These are phyloP conservation scores for Terana coerulea DNA, from an alignment of 768 basidiomycete genomes.

Conservation along the genomic window DNA sequence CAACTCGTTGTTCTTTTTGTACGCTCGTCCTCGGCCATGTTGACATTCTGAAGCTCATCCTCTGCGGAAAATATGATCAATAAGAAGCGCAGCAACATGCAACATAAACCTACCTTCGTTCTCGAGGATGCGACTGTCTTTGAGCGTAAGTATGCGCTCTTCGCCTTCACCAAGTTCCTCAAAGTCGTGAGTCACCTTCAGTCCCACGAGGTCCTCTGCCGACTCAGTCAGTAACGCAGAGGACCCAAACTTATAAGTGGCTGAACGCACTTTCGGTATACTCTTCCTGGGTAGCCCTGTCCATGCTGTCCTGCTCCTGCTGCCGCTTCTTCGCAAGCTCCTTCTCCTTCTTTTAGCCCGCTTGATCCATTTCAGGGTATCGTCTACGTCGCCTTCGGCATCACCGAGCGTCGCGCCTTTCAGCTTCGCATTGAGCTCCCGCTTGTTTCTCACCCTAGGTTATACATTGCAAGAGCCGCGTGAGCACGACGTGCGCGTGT, in stretches of 20 bases:
- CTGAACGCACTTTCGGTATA: slow-evolving; percentile 80
- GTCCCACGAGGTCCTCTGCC: slow-evolving; percentile 82
- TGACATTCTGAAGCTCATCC: slow-evolving; percentile 96
- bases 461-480: slow-evolving; percentile 20
- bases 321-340: slow-evolving; percentile 82
- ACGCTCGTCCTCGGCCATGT: slow-evolving; percentile 87
- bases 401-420: slow-evolving; percentile 92
- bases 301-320: slow-evolving; percentile 80
- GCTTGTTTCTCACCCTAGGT: slow-evolving; percentile 85
- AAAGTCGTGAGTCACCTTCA: slow-evolving; percentile 96
- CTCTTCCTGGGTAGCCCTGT: slow-evolving; percentile 67
- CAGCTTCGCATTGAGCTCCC: slow-evolving; percentile 88
- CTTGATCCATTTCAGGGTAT: slow-evolving; percentile 89
- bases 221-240: not conserved
- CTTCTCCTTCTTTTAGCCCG: slow-evolving; percentile 84
- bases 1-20: slow-evolving; percentile 74
- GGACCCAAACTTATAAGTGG: not conserved
- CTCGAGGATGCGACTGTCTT: slow-evolving; percentile 93
- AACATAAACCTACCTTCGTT: slow-evolving; percentile 67
- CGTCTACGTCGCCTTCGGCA: slow-evolving; percentile 71
- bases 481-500: slow-evolving; percentile 34
- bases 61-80: slow-evolving; percentile 44
- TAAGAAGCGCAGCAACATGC: not conserved
- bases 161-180: slow-evolving; percentile 91
- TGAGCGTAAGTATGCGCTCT: slow-evolving; percentile 92